Base-by-base conservation (phyloP, 371 early-diverging fungal species). In the Syncephalis plumigaleata region DNA sequence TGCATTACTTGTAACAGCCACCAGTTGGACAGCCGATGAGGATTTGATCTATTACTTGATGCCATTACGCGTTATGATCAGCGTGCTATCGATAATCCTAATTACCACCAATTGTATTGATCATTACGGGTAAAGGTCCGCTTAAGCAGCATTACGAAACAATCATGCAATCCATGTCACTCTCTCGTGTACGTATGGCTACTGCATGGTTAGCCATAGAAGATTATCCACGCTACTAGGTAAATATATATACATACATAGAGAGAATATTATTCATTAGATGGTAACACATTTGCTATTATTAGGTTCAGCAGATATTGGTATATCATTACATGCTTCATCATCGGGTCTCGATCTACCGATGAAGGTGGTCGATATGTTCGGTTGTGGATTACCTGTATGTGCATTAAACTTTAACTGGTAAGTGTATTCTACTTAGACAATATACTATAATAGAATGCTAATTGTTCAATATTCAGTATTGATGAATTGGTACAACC, bases 341-440 rank as follows among this genome's bases (percentile, higher is more conserved):
- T 84, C 91, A 5, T 87, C 88, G 22, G 93, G 93, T 1, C 67
- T 95, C 52, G 97, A 96, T 63, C 59, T 96, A 44, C 97, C 97
- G 2, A 96, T 96, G 97, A 96, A 96, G 62, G 77, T 95, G 0
- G 88, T 94, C 1, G 97, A 96, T 61, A 91, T 96, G 94, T 88
- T 94, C 76, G 97, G 94, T 1, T 86, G 87, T 60, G 90, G 88
- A 0, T 55, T 91, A 9, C 93, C 97, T 2, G 92, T 88, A 15
- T 82, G 81, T 55, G 89, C 95, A 0, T 60, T 77, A 44, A 52
- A 58, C 2, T 96, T 84, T 53, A 57, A 65, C 15, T 79, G 79
- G 81, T 75, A 66, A 50, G 56, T 23, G 31, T 13, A 24, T 39
- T 38, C 37, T n/a, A 20, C 9, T 45, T 17, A 16, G 21, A 7